Conservation (phyloP, 139 green algal genomes). For the Chlorella sp. region DNA sequence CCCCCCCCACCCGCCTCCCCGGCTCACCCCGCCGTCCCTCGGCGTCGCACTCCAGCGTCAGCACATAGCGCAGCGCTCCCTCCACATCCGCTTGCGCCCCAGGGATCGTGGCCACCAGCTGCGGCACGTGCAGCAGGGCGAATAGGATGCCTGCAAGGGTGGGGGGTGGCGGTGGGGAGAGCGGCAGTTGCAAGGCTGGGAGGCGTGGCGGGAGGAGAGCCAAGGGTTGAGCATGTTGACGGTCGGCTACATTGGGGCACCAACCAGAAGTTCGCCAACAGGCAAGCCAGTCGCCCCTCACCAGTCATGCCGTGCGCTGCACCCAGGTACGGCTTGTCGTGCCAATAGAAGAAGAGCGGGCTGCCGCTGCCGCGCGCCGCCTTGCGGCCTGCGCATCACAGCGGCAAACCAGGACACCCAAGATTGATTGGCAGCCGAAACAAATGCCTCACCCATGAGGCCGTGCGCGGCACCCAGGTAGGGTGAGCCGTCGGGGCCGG, state of each 20-base stretch:
- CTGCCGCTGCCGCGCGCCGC: background rate
- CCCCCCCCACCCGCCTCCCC: background rate
- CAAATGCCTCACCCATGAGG: constrained; percentile 10
- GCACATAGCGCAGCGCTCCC: constrained; percentile 31
- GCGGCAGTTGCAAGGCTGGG: too few relatives aligned
- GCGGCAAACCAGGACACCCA: background rate
- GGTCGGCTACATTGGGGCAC: too few relatives aligned
- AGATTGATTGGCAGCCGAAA: background rate
- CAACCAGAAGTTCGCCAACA: too few relatives aligned
- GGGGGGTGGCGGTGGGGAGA: background rate
- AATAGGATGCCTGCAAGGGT: constrained; percentile 44
- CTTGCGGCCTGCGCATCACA: background rate
- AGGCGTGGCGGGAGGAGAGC: too few relatives aligned
- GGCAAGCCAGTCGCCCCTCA: too few relatives aligned
- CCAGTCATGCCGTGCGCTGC: constrained; percentile 51
- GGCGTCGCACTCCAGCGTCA: constrained; percentile 37
- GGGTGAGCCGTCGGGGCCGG: background rate
- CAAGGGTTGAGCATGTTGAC: too few relatives aligned
- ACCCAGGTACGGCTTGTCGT: constrained; percentile 43
- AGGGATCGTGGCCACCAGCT: background rate
- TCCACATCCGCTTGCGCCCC: constrained; percentile 19
- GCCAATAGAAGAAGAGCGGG: constrained; percentile 40
- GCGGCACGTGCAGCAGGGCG: constrained; percentile 39
- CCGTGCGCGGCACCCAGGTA: constrained; percentile 33
- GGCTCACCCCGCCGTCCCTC: background rate